A percentile compares a stretch with the other conserved stretches of the same genome.
Conservation (phyloP, 164 flowering plant genomes). For the Macadamia integrifolia region DNA sequence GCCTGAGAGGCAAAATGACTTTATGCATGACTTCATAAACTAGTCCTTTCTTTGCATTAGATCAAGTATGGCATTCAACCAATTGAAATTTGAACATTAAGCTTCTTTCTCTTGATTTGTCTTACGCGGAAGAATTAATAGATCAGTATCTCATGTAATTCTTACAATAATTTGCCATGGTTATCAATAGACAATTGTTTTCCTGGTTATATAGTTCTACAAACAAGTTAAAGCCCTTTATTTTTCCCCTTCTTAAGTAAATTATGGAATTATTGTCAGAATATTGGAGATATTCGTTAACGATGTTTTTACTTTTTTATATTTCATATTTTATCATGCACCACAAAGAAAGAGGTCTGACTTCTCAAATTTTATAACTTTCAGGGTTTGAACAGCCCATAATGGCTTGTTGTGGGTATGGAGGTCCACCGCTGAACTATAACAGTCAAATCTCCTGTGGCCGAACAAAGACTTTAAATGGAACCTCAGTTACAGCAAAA, state of each 20-base stretch:
- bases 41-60: background rate
- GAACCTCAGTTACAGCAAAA: slow-evolving; percentile 51
- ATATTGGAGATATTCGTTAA: background rate
- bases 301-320: background rate
- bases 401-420: slow-evolving; percentile 77
- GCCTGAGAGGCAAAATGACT: background rate
- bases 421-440: slow-evolving; percentile 71
- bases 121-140: no score
- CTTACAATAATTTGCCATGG: background rate
- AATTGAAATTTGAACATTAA: no score
- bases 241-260: no score
- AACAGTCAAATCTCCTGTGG: slow-evolving; percentile 63
- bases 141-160: background rate
- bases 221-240: background rate
- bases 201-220: background rate
- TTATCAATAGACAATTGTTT: background rate
- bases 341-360: background rate
- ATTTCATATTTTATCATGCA: background rate
- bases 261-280: no score
- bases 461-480: slow-evolving; percentile 52
- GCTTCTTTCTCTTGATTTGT: no score
- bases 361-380: slow-evolving; percentile 5
- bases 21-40: background rate
- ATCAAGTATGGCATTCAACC: background rate
- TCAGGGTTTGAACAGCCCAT: slow-evolving; percentile 70